Evolutionary conservation across 176 grass and related monocot species (phyloP).

Genomic region (Paspalum notatum): DNA sequence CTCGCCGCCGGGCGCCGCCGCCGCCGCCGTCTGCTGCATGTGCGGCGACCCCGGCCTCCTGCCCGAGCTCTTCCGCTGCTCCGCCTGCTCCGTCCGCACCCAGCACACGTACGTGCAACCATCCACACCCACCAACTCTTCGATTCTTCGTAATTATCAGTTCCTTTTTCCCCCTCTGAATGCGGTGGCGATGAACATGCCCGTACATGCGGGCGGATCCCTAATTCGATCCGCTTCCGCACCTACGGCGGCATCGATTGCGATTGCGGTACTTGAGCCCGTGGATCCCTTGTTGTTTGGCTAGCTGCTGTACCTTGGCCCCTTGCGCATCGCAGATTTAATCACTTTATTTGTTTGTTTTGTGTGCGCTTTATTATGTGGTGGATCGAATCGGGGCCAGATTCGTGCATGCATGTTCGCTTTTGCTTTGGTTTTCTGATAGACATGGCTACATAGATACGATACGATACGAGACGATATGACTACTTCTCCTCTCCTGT

Average conservation of each 20-base stretch:
- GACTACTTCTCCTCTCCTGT: neutral
- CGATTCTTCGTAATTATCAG: neutral
- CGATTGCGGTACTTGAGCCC: neutral
- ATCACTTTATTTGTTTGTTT: neutral
- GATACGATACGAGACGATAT: no score
- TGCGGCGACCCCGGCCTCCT: conserved; percentile 88
- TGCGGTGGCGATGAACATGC: neutral
- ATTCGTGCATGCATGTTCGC: neutral
- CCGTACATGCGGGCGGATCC: conserved; percentile 1
- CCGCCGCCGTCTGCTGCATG: conserved; percentile 79
- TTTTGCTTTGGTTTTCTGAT: neutral
- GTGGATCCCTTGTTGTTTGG: conserved; percentile 2
- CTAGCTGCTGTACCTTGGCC: no score
- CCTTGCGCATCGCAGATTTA: neutral
- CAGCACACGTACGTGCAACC: conserved; percentile 79
- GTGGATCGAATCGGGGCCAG: neutral
- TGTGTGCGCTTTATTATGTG: neutral
- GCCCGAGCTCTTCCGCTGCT: conserved; percentile 88
- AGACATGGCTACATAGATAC: no score
- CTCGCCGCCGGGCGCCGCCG: neutral
- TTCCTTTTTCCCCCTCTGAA: neutral
- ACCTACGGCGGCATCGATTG: no score
- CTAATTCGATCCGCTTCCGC: conserved; percentile 8
- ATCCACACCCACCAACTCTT: neutral
- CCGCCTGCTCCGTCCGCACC: conserved; percentile 71